A percentile compares a stretch with the other conserved stretches of the same genome.
phyloP scores from a whole-genome alignment of 83 land plant species.

The Picea engelmannii region DNA sequence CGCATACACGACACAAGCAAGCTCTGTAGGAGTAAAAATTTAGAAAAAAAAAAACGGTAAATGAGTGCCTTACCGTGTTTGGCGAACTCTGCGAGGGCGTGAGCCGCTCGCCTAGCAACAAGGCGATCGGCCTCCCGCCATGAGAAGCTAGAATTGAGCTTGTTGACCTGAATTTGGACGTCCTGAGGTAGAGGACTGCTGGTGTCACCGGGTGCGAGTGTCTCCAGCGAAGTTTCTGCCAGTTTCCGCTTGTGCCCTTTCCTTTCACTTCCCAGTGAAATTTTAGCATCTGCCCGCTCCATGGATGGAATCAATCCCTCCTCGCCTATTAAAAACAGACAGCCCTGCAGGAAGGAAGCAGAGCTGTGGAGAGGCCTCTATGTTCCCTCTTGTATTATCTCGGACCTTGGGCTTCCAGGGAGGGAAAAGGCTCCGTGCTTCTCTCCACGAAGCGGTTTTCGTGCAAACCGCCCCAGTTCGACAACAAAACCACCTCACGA shows the following conservation, averaged over 20 bases:
- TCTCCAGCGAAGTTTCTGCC: conserved; percentile 48
- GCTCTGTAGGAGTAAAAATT: background rate
- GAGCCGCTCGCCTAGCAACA: conserved; percentile 89
- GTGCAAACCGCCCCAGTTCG: too few relatives aligned
- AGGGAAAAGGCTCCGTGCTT: too few relatives aligned
- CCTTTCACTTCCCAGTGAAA: conserved; percentile 36
- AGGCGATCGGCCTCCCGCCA: conserved; percentile 78
- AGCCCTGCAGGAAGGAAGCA: too few relatives aligned
- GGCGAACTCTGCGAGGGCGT: conserved; percentile 90
- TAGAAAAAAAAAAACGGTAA: background rate
- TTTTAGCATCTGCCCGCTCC: too few relatives aligned
- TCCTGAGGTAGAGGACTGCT: conserved; percentile 18
- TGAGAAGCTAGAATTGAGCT: conserved; percentile 64
- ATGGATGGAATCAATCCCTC: too few relatives aligned
- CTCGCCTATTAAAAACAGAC: too few relatives aligned
- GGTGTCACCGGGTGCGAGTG: conserved; percentile 17
- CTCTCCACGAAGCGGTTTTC: too few relatives aligned
- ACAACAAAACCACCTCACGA: too few relatives aligned
- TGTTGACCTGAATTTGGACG: conserved; percentile 63
- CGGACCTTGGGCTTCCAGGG: too few relatives aligned
- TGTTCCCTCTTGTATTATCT: too few relatives aligned
- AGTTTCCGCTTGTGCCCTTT: conserved; percentile 72
- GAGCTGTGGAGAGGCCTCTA: too few relatives aligned
- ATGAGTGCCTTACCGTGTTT: conserved; percentile 70
- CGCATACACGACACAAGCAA: background rate